A percentile compares a stretch with the other conserved stretches of the same genome.
Conservation (phyloP, 805 yeast species). For the Trichomonascus vanleenenianus region DNA sequence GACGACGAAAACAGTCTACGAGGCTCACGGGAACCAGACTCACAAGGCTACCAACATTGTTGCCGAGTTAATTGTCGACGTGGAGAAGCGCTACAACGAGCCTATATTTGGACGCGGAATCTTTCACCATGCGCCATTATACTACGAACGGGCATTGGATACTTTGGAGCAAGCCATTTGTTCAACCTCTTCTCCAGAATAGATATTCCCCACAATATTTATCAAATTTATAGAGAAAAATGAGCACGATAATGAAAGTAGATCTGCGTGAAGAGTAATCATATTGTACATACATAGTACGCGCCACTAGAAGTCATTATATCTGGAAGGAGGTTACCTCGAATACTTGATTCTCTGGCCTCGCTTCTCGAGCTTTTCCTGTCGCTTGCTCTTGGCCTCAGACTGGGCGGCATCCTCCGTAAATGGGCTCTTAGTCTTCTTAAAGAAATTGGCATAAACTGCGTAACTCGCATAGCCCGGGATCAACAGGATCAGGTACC, state of each 20-base stretch:
- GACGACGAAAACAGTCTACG: conserved; percentile 23
- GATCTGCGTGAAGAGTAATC: no score
- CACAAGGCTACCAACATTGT: conserved; percentile 22
- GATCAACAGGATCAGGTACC: conserved; percentile 34
- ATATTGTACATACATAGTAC: no score
- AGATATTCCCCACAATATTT: no score
- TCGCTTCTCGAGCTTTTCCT: conserved; percentile 33
- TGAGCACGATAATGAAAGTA: no score
- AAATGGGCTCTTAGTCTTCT: conserved; percentile 10
- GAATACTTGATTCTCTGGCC: neutral
- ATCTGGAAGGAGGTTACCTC: neutral
- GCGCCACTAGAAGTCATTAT: no score
- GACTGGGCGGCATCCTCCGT: conserved; percentile 8
- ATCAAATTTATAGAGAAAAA: no score
- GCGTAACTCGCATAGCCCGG: conserved; percentile 49
- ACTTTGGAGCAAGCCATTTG: conserved; percentile 20
- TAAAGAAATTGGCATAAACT: conserved; percentile 33
- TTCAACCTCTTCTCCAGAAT: no score
- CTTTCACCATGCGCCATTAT: conserved; percentile 29
- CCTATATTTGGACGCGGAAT: conserved; percentile 28
- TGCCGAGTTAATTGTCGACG: conserved; percentile 25
- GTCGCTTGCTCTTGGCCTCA: conserved; percentile 28
- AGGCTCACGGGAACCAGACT: conserved; percentile 21
- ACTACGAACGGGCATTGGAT: conserved; percentile 26
- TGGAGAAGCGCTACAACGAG: conserved; percentile 26